Conservation (phyloP, 106 monocot genomes). For the Cymbidium sinense region DNA sequence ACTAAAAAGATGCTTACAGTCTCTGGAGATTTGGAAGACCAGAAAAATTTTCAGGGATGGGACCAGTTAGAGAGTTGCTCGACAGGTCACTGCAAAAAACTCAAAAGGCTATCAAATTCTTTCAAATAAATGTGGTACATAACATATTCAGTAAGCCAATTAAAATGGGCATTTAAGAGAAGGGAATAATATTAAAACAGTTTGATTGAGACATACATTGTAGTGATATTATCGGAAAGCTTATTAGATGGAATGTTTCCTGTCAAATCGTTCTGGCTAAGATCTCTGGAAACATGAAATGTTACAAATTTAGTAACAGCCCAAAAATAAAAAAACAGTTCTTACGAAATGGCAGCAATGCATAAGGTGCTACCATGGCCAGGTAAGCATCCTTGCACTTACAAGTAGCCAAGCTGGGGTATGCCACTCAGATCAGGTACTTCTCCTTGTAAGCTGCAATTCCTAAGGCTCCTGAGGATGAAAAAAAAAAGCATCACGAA, state of each 20-base stretch:
- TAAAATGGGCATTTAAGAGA: not conserved
- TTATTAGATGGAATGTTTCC: constrained; percentile 57
- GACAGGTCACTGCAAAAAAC: constrained; percentile 61
- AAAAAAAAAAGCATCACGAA: constrained; percentile 7
- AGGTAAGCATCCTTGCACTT: constrained; percentile 11
- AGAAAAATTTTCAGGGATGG: constrained; percentile 65
- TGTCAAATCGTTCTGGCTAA: constrained; percentile 61
- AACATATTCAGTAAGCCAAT: not conserved
- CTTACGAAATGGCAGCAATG: not conserved
- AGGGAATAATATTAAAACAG: not conserved
- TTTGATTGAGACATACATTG: constrained; percentile 41
- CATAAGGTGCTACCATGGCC: not conserved
- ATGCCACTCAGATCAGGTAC: constrained; percentile 66
- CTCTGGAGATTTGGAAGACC: constrained; percentile 59
- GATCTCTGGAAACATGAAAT: constrained; percentile 57
- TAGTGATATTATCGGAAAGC: constrained; percentile 70
- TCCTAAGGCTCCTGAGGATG: constrained; percentile 67
- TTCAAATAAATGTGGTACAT: not conserved
- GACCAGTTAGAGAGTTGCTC: constrained; percentile 53
- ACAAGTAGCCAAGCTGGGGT: constrained; percentile 69
- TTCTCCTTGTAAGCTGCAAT: constrained; percentile 64
- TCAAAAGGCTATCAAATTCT: not conserved
- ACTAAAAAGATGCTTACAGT: constrained; percentile 46
- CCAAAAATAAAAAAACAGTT: not conserved
- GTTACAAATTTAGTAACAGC: not conserved